Conservation (phyloP, 2,329 filamentous ascomycete genomes). For the Sclerotinia glacialis region DNA sequence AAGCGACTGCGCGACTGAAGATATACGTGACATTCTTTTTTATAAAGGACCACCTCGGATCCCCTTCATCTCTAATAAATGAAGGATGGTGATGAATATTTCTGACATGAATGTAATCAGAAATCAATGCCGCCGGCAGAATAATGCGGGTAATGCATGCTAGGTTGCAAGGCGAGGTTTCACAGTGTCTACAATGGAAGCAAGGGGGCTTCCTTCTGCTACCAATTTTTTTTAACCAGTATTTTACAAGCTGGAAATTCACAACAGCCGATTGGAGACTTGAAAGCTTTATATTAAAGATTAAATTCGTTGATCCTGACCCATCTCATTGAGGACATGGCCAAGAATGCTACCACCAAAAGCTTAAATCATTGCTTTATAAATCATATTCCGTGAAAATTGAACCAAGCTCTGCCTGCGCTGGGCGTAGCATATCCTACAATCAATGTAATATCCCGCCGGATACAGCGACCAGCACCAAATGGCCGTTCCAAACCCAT, state of each 20-base stretch:
- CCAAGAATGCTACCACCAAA: background rate
- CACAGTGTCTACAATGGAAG: background rate
- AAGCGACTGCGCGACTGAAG: background rate
- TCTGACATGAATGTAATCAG: background rate
- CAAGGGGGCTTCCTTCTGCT: background rate
- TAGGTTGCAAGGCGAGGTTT: background rate
- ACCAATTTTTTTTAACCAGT: rapidly evolving
- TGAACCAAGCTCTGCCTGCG: background rate
- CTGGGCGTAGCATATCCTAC: background rate
- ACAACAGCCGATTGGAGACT: background rate
- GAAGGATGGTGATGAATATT: background rate
- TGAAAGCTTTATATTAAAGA: background rate
- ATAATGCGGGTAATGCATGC: background rate
- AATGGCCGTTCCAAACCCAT: background rate
- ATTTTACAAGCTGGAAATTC: background rate
- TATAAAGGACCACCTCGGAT: background rate
- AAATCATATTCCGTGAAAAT: background rate
- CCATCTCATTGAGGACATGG: background rate
- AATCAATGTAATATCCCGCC: background rate
- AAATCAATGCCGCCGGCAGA: background rate
- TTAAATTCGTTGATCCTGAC: background rate
- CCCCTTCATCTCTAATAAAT: background rate
- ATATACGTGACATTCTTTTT: background rate
- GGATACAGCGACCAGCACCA: background rate
- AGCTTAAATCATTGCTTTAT: background rate